Percentiles rank a stretch among this genome's conserved stretches.
These are phyloP conservation scores for Mortierella sp. DNA, from an alignment of 371 early-diverging fungal species.

Conservation along the genomic window DNA sequence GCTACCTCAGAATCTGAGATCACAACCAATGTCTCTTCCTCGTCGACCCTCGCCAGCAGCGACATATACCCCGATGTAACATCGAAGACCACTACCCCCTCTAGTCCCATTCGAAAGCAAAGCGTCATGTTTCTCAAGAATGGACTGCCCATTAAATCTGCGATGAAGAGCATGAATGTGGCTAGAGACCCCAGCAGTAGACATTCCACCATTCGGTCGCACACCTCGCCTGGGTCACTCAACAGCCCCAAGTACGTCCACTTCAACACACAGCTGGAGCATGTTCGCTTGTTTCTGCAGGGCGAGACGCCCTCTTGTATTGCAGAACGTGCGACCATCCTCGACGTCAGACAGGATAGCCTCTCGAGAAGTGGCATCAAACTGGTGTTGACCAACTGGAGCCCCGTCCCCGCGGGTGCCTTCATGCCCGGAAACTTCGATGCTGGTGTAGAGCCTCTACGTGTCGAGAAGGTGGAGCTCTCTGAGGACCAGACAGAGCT, in stretches of 20 bases:
- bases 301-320: slow-evolving; percentile 69
- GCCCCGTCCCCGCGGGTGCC: slow-evolving; percentile 34
- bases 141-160: slow-evolving; percentile 39
- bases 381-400: slow-evolving; percentile 54
- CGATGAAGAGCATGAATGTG: slow-evolving; percentile 20
- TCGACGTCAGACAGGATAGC: slow-evolving; percentile 50
- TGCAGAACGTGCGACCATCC: slow-evolving; percentile 57
- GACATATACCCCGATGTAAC: slow-evolving; percentile 5
- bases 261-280: slow-evolving; percentile 71
- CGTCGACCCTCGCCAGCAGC: too few relatives aligned
- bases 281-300: slow-evolving; percentile 69
- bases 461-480: slow-evolving; percentile 42
- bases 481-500: slow-evolving; percentile 57
- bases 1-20: slow-evolving; percentile 1
- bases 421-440: slow-evolving; percentile 53
- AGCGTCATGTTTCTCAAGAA: slow-evolving; percentile 28
- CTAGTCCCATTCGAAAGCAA: slow-evolving; percentile 20
- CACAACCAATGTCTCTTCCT: too few relatives aligned
- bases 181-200: slow-evolving; percentile 1
- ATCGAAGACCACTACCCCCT: not conserved
- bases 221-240: slow-evolving; percentile 27
- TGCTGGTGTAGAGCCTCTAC: slow-evolving; percentile 41
- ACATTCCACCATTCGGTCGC: slow-evolving; percentile 16
- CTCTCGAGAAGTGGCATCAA: slow-evolving; percentile 57
- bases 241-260: slow-evolving; percentile 64